Percentiles rank a stretch among this genome's conserved stretches.
phyloP scores from a whole-genome alignment of 176 grass and related monocot species.

The Calamus simplicifolius region DNA sequence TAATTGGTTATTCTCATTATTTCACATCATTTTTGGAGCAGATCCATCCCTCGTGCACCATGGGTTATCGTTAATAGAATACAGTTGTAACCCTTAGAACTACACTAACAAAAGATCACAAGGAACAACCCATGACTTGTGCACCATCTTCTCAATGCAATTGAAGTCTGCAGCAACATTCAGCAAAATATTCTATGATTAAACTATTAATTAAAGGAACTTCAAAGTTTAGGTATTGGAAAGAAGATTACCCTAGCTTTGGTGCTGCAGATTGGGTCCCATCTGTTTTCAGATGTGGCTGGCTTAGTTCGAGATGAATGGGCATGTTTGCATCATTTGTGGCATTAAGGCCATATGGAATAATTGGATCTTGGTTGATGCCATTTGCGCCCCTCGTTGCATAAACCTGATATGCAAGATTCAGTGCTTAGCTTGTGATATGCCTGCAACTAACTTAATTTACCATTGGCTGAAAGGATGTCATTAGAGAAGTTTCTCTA shows the following conservation, averaged over 20 bases:
- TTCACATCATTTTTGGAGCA: background rate
- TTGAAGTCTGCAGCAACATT: slow-evolving; percentile 12
- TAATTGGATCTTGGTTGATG: background rate
- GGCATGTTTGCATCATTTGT: slow-evolving; percentile 12
- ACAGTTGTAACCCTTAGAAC: no score
- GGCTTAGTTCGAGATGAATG: slow-evolving; percentile 23
- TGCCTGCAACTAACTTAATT: background rate
- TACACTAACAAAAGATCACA: background rate
- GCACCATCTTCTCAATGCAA: background rate
- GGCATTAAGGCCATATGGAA: slow-evolving; percentile 23
- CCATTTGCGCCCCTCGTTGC: background rate
- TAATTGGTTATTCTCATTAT: background rate
- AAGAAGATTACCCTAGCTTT: slow-evolving; percentile 27
- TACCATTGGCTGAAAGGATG: slow-evolving; percentile 1
- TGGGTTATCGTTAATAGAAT: no score
- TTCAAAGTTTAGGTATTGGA: background rate
- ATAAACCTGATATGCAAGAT: slow-evolving; percentile 5
- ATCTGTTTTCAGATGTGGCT: slow-evolving; percentile 11
- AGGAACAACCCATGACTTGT: background rate
- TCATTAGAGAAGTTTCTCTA: slow-evolving; percentile 4
- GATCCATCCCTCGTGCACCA: no score
- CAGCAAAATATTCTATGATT: background rate
- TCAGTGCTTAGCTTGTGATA: background rate
- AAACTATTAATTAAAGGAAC: background rate
- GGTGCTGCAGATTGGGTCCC: slow-evolving; percentile 6